Evolutionary conservation across 2,329 filamentous ascomycete genomes (phyloP).

Genomic region (Cylindrodendrum hubeiense): DNA sequence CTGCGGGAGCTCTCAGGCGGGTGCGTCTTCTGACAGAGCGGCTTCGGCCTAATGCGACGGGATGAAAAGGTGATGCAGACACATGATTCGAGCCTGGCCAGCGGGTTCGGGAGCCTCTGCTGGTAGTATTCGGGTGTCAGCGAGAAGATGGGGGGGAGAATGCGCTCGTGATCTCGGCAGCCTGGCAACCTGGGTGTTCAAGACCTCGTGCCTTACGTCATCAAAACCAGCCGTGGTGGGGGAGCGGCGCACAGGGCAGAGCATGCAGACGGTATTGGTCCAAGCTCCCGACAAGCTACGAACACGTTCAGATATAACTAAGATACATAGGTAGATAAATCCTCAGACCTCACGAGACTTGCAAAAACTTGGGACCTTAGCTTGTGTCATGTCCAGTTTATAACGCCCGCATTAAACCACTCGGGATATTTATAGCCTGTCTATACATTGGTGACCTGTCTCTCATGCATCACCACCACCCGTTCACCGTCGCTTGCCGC

Average conservation of each 20-base stretch:
- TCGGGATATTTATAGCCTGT: conserved; percentile 33
- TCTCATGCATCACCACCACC: conserved; percentile 4
- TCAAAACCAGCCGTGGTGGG: conserved; percentile 27
- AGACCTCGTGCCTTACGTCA: conserved; percentile 43
- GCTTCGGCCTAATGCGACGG: conserved; percentile 34
- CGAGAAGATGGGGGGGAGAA: conserved; percentile 9
- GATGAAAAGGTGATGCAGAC: conserved; percentile 36
- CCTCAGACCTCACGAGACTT: conserved; percentile 7
- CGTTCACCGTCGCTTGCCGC: conserved; percentile 37
- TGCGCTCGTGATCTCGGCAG: conserved; percentile 37
- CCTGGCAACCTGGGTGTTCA: conserved; percentile 21
- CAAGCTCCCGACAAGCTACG: conserved; percentile 5
- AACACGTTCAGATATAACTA: neutral
- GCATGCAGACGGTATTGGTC: conserved; percentile 12
- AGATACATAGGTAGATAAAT: neutral
- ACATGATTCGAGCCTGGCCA: conserved; percentile 38
- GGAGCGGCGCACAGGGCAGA: neutral
- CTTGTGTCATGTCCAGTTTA: neutral
- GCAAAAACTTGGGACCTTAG: neutral
- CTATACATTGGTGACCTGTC: conserved; percentile 32
- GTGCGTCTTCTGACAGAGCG: conserved; percentile 48
- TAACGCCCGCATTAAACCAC: conserved; percentile 23
- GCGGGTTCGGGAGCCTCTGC: conserved; percentile 9
- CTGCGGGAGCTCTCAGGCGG: conserved; percentile 38
- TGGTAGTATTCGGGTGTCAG: conserved; percentile 11